phyloP scores from a whole-genome alignment of 2,329 filamentous ascomycete species.

The Corinectria fuckeliana region DNA sequence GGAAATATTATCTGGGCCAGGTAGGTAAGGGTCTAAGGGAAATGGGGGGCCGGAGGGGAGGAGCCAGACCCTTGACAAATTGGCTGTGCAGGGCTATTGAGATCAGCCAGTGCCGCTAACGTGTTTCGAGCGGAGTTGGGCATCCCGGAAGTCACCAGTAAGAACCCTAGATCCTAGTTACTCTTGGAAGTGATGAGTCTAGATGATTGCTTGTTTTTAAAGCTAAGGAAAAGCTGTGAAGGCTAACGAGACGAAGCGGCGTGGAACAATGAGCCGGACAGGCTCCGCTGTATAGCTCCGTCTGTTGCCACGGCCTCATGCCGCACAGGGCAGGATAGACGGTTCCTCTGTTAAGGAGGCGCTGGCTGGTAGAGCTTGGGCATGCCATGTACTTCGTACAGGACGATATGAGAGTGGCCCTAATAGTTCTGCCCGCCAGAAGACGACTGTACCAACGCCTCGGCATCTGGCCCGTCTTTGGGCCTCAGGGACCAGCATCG shows the following conservation, averaged over 20 bases:
- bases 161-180: conserved; percentile 36
- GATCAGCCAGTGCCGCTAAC: conserved; percentile 51
- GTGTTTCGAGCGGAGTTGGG: conserved; percentile 50
- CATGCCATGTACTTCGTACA: background rate
- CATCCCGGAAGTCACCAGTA: conserved; percentile 40
- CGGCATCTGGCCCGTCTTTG: conserved; percentile 27
- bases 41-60: conserved; percentile 42
- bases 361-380: background rate
- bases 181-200: conserved; percentile 23
- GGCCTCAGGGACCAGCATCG: conserved; percentile 25
- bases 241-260: conserved; percentile 27
- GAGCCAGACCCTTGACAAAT: conserved; percentile 47
- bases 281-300: background rate
- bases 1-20: conserved; percentile 56
- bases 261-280: background rate
- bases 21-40: conserved; percentile 49
- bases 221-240: conserved; percentile 24
- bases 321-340: background rate
- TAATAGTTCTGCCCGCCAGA: conserved; percentile 16
- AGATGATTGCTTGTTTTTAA: conserved; percentile 34
- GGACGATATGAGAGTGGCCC: background rate
- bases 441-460: conserved; percentile 26
- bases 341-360: background rate
- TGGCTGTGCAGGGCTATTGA: conserved; percentile 46
- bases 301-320: background rate